Evolutionary conservation across 192 early-diverging fungal species (phyloP), one percentile per base, ranked within the genome.

Genomic region (Kickxella alabastrina): DNA sequence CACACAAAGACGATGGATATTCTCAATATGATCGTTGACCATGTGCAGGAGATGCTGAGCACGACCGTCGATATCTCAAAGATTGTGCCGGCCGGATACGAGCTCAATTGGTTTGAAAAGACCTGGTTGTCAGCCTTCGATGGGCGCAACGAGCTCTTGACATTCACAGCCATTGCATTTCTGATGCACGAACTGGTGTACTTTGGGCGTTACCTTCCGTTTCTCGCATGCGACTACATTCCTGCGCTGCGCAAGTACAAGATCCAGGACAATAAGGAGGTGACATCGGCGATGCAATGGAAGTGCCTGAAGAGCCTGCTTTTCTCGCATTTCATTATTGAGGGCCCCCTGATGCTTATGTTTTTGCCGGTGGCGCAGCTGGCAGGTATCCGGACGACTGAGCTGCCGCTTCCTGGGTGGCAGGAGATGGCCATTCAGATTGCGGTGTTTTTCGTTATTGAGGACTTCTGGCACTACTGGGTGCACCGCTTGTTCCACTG

Each of bases 401-500:
- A 86, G 29, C 77, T 87, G 48, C 92, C 94, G 39, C 84, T 97
- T 48, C 94, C 94, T 10, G 68, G 79, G 50, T 83, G 81, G 85
- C 52, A 72, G 62, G 82, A 71, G 54, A 84, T 87, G 73, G 55
- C 76, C 9, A 29, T 73, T 48, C 87, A 90, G 71, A 77, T 83
- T 27, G 74, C 78, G 15, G 65, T 88, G 52, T 96, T 89, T 61
- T 82, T 97, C 43, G 49, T 95, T 23, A 70, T 87, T 43, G 92
- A 95, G 66, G 94, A 97, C 56, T 79, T 84, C n/a, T 91, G 83
- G 68, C 92, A 94, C 59, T 97, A 95, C 84, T 91, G 82, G 80
- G 75, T 83, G 18, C 94, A 97, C 77, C 86, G 92, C 26, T 71
- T 82, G 39, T 79, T 97, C 44, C 94, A 97, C 80, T 88, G 85